Base-by-base conservation (phyloP, 140 eudicot genomes). In the Flaveria floridana region DNA sequence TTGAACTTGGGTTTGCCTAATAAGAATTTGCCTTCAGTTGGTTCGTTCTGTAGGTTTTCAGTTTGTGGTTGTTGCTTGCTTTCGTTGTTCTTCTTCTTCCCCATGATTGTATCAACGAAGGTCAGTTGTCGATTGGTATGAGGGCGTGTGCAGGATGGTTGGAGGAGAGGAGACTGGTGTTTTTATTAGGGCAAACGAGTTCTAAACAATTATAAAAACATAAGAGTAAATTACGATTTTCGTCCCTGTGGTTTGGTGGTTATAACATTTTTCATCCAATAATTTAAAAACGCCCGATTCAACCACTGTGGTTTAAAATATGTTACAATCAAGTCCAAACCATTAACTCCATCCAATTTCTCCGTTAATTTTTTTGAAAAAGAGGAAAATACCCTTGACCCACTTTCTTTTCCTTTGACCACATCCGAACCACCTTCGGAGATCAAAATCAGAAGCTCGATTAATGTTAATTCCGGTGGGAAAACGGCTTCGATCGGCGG, bases 1-100 rank as follows among this genome's bases (percentile, higher is more conserved):
- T 85, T 67, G 76, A 84, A 94, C 44, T 81, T 90, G 48, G 99
- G 99, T 57, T 75, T 53, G 25, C 97, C 99, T 64, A 94, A 72
- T 7, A 94, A 72, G 75, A 85, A 84, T 70, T 74, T 79, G 1
- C 95, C 95, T 81, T 94, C 97, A 25, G 76, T 59, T 12, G 8
- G 72, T 42, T 16, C 78, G 5, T 61, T 70, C 30, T 25, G 23
- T 48, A 58, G 78, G 55, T 69, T 23, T 20, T 26, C 52, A 65
- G 25, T 21, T 56, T 72, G 26, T 75, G 76, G 75, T 20, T 46
- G 65, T 73, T 80, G 77, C 15, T 75, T 75, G 42, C 14, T 61
- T 69, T 80, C 77, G 20, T 47, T 50, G 51, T 76, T 72, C 76
- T 84, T 82, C 81, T 84, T 82, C 78, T 79, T 84, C 84, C 56